Percentiles rank a stretch among this genome's conserved stretches.
Conservation (phyloP, 768 basidiomycete genomes). For the Pleurotus citrinopileatus region DNA sequence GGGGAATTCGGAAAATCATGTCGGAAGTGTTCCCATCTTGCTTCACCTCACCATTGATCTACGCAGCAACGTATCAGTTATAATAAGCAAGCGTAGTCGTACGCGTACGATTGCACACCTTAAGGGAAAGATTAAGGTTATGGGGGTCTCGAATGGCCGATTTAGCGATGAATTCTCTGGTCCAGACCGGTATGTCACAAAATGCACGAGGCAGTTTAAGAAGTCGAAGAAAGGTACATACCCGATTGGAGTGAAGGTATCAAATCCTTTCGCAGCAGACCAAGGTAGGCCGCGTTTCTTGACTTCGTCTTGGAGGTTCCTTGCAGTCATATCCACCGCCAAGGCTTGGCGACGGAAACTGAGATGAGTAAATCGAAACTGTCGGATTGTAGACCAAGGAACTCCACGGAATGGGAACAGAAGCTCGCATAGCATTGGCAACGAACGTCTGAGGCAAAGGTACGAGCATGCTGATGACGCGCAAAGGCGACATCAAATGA, state of each 20-base stretch:
- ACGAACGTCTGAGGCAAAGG: neutral
- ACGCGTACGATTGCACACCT: conserved; percentile 37
- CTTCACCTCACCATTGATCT: conserved; percentile 83
- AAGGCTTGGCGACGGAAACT: conserved; percentile 51
- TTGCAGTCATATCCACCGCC: conserved; percentile 94
- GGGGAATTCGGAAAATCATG: conserved; percentile 92
- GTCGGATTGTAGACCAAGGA: neutral
- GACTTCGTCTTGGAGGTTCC: conserved; percentile 91
- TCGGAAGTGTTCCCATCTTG: conserved; percentile 84
- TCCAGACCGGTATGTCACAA: conserved; percentile 3
- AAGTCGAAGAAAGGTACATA: conserved; percentile 37
- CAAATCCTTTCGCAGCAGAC: conserved; percentile 96
- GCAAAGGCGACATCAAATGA: no score
- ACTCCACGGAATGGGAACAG: neutral
- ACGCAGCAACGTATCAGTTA: neutral
- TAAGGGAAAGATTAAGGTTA: conserved; percentile 72
- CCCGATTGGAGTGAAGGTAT: conserved; percentile 94
- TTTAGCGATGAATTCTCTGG: conserved; percentile 81
- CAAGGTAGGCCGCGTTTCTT: conserved; percentile 96
- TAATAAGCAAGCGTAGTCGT: no score
- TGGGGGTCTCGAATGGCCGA: conserved; percentile 65
- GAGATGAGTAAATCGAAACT: conserved; percentile 6
- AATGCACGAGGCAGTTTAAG: conserved; percentile 1
- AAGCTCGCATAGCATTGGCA: neutral
- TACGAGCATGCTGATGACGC: neutral